Evolutionary conservation across 768 basidiomycete genomes (phyloP), one percentile per base, ranked within the genome.

Genomic region (Goffeauzyma gilvescens): DNA sequence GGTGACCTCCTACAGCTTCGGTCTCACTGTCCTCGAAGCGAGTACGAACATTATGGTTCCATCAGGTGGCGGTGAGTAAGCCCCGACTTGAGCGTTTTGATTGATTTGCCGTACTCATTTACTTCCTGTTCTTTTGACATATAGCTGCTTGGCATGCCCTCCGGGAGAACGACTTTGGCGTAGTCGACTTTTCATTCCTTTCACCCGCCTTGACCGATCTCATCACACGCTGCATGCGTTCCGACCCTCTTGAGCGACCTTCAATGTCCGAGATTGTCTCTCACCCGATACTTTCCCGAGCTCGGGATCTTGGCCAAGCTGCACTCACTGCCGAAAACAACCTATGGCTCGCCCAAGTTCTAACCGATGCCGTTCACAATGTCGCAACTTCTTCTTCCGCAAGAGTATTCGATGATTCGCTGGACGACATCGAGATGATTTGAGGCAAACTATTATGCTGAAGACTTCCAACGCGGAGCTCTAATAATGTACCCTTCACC

Each of bases 31-130:
- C 66, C 74, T 98, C 38, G 93, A 98, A 71, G 79, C 85, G 41
- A 81, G 89, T 38, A 75, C 85, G 48, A 98, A 98, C 59, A 89
- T 96, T 55, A 76, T 95, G 41, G 85, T 98, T 31, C 93, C 93
- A 65, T 86, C 87, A 67, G 87, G 62, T 79, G 87, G 86, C 75
- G 38, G 41, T 51, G 24, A 50, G 41, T 42, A 6, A n/a, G 38
- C 13, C 32, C 25, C 12, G 15, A 10, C 17, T 4, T 13, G 15
- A 14, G n/a, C 15, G 21, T n/a, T 25, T 54, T 46, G 50, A 44
- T 48, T 56, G 57, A 37, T 59, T 86, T 84, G 69, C 40, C n/a
- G 28, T 30, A 30, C 28, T 30, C 8, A 30, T n/a, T 50, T 30
- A 36, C 43, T 28, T 42, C 33, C 23, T 26, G 32, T 38, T 10